Evolutionary conservation across 768 basidiomycete species (phyloP), one percentile per base, ranked within the genome.

Genomic region (Macrolepiota dolichaula): DNA sequence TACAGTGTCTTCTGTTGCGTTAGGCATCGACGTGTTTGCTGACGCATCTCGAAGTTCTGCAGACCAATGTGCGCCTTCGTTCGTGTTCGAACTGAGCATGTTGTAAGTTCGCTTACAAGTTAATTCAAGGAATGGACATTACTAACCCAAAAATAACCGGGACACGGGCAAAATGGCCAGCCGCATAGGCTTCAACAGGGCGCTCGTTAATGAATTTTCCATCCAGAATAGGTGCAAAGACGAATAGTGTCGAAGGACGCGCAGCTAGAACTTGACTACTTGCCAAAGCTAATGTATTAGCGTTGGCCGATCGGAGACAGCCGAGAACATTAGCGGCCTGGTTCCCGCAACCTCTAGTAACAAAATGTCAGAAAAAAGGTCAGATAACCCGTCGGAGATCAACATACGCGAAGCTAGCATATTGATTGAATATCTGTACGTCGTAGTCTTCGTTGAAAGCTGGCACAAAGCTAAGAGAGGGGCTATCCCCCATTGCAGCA

Each of bases 41-140:
- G 67, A 59, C 11, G 75, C 68, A 38, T 77, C 73, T 10, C 62
- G 61, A 5, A 79, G 66, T 7, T 55, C 57, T 2, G 72, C 70
- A 15, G 77, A 77, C 79, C 79, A 80, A 7, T 68, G 51, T 1
- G 76, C 72, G 17, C 79, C 79, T 65, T 80, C 79, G 62, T 80
- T 66, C 0, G 77, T 75, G 61, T 80, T 80, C 13, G 78, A 77
- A 6, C 59, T 60, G 27, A 17, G 4, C 4, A 11, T 24, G 1
- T 24, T 27, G 47, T 49, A 24, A 49, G 47, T 44, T 17, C 5
- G 42, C 19, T 9, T 19, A 24, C 22, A 13, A 10, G 47, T 10
- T 4, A 27, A 49, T 5, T 49, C 24, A 24, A 49, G 9, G 22
- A 24, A 15, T 6, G 22, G 22, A 49, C 12, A 25, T 2, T 19